Conservation (phyloP, 306 rosid species). For the Rubus parviflorus region DNA sequence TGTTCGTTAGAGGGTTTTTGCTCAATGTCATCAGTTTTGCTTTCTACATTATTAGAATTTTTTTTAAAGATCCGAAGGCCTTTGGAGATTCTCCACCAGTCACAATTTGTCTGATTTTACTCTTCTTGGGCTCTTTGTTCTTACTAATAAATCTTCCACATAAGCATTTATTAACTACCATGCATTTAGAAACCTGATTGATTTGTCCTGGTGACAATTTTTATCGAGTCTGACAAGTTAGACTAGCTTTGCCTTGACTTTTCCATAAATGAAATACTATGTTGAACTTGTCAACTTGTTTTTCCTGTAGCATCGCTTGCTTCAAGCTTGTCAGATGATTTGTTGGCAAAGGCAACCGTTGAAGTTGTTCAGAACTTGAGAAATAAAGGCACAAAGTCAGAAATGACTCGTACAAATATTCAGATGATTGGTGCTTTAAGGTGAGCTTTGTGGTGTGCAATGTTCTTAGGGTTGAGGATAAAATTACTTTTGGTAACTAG, state of each 20-base stretch:
- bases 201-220: background rate
- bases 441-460: conserved; percentile 38
- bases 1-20: background rate
- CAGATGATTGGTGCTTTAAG: conserved; percentile 99
- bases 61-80: background rate
- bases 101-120: background rate
- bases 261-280: conserved; percentile 2
- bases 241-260: background rate
- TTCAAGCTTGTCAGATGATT: conserved; percentile 88
- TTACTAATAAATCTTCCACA: background rate
- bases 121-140: background rate
- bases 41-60: background rate
- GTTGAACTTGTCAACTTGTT: conserved; percentile 17
- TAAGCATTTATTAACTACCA: background rate
- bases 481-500: conserved; percentile 17
- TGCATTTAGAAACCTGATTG: background rate
- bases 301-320: conserved; percentile 81
- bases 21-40: background rate
- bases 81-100: background rate
- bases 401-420: conserved; percentile 86
- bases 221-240: background rate
- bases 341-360: conserved; percentile 79
- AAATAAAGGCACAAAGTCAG: conserved; percentile 64
- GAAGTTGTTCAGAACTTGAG: conserved; percentile 76
- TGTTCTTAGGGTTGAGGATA: background rate